Base-by-base conservation (phyloP, 2,329 filamentous ascomycete species). In the Zasmidium cellare region DNA sequence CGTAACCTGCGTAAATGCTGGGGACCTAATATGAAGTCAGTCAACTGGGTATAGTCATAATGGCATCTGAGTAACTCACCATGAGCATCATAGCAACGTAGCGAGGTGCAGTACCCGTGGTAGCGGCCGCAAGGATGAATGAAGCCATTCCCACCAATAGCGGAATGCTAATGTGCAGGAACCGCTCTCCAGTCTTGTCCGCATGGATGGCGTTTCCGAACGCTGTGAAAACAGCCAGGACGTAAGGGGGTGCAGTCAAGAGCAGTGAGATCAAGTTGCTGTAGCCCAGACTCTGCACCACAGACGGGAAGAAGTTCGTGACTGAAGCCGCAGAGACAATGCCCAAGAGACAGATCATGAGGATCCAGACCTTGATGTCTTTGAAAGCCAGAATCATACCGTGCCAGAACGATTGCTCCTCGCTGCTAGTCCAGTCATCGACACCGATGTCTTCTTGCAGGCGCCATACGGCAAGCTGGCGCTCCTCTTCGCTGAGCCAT, bases 1-100 rank as follows among this genome's bases (percentile, higher is more conserved):
- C 85, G 65, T 84, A 89, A 28, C 81, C 81, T 1, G 80, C 78
- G 66, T 88, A 88, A 5, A 86, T 74, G 0, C 82, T 80, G 0
- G 84, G 79, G 31, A 58, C 25, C 49, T 51, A 25, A 11, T 41
- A 3, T 9, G 12, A 46, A 24, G 25, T 22, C 16, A 19, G 12
- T 44, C 35, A n/a, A 35, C 19, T n/a, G 46, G 9, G 11, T 12
- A 3, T 23, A 31, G 14, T 31, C 9, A 23, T 28, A 3, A 12
- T 24, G 22, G n/a, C 50, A 84, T 19, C 9, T n/a, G 6, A n/a
- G 2, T 41, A n/a, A 38, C 49, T 38, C 9, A 63, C 76, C 77
- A 72, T 71, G 6, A 72, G 59, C 67, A 71, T 69, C 67, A 72
- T 71, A 14, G 69, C 69, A 1, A 72, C 62, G 53, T 73, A 73